Conservation (phyloP, 140 eudicot genomes). For the Stevia rebaudiana region DNA sequence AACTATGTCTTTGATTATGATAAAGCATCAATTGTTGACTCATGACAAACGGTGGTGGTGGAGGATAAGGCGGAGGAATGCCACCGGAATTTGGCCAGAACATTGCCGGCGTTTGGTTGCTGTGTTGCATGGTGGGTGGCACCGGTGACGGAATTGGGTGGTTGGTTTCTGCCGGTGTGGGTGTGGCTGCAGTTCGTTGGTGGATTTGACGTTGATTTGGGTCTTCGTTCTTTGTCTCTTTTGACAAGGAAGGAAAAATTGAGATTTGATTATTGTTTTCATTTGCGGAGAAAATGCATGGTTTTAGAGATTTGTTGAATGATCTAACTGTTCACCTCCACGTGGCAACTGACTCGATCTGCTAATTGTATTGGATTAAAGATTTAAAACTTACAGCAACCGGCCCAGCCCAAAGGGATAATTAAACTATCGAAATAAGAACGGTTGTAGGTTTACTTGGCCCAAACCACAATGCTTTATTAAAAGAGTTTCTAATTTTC, state of each 20-base stretch:
- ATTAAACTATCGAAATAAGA: too few relatives aligned
- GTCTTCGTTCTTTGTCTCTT: constrained; percentile 18
- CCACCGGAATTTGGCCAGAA: constrained; percentile 17
- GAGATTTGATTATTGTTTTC: background rate
- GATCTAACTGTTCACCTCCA: background rate
- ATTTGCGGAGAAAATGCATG: constrained; percentile 9
- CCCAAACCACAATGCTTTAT: too few relatives aligned
- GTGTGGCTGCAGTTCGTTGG: constrained; percentile 24
- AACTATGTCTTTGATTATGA: constrained; percentile 20
- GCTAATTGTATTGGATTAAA: background rate
- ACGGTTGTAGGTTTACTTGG: too few relatives aligned
- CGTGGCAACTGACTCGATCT: background rate
- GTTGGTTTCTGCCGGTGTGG: constrained; percentile 9
- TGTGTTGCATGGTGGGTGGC: constrained; percentile 15
- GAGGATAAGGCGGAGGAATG: constrained; percentile 31
- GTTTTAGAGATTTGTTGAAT: constrained; percentile 9
- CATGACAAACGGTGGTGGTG: constrained; percentile 12
- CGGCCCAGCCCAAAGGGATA: too few relatives aligned
- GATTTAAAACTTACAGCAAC: too few relatives aligned
- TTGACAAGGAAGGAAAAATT: background rate
- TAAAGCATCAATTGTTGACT: constrained; percentile 11
- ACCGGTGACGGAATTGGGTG: constrained; percentile 9
- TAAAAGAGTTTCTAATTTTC: too few relatives aligned
- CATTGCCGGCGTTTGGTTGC: constrained; percentile 15
- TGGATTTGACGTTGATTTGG: constrained; percentile 24